Conservation (phyloP, 2,329 filamentous ascomycete genomes). For the Botrytis pseudocinerea region DNA sequence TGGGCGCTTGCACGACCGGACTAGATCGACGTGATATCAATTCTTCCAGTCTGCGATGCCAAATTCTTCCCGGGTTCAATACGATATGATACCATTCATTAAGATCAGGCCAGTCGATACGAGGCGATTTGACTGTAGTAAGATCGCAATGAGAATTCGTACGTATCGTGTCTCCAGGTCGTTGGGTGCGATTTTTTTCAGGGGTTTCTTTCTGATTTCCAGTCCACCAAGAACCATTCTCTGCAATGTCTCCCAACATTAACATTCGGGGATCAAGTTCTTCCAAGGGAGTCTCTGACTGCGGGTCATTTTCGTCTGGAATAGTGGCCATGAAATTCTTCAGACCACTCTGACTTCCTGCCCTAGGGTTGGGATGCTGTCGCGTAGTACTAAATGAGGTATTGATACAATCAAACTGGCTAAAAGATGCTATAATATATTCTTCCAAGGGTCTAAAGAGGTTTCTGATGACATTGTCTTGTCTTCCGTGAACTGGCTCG, state of each 20-base stretch:
- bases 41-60: slow-evolving; percentile 61
- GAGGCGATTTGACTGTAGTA: slow-evolving; percentile 62
- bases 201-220: slow-evolving; percentile 51
- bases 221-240: slow-evolving; percentile 83
- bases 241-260: slow-evolving; percentile 71
- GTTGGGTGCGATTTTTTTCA: slow-evolving; percentile 40
- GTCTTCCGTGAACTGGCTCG: slow-evolving; percentile 42
- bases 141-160: slow-evolving; percentile 37
- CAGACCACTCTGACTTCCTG: slow-evolving; percentile 36
- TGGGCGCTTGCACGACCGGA: slow-evolving; percentile 26
- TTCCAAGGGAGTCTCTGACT: slow-evolving; percentile 44
- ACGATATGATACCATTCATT: slow-evolving; percentile 73
- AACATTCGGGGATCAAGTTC: slow-evolving; percentile 75
- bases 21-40: slow-evolving; percentile 44
- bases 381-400: slow-evolving; percentile 66
- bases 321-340: slow-evolving; percentile 32
- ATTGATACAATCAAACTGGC: slow-evolving; percentile 72
- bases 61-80: slow-evolving; percentile 65
- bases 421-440: slow-evolving; percentile 70
- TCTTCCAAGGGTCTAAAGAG: slow-evolving; percentile 79
- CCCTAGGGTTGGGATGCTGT: slow-evolving; percentile 39
- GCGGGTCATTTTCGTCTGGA: slow-evolving; percentile 39
- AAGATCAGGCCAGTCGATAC: slow-evolving; percentile 73
- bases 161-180: slow-evolving; percentile 28
- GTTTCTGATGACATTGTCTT: slow-evolving; percentile 45